Conservation (phyloP, 1,284 basidiomycete species). For the Sphagnurus paluster region DNA sequence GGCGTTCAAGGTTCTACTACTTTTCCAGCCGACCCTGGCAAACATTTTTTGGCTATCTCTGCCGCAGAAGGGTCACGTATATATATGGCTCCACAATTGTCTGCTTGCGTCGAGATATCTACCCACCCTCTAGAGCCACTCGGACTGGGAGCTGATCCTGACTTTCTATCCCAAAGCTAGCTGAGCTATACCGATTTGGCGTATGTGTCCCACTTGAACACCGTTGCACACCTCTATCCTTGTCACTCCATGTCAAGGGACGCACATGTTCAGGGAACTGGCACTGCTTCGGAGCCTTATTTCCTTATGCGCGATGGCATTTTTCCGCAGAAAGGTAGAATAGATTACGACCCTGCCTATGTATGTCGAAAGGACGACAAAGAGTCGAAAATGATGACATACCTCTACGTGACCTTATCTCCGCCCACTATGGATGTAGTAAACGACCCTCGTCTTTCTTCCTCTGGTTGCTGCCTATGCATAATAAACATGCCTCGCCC, state of each 20-base stretch:
- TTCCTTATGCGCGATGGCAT: constrained; percentile 6
- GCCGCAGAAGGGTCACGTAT: constrained; percentile 9
- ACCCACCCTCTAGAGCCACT: constrained; percentile 6
- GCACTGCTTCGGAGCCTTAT: not conserved
- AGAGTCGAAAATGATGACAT: constrained; percentile 13
- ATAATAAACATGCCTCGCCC: not conserved
- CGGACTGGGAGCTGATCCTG: constrained; percentile 9
- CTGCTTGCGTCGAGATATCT: not conserved
- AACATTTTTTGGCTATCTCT: constrained; percentile 11
- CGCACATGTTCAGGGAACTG: constrained; percentile 2
- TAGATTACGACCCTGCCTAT: too few relatives aligned
- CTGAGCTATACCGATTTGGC: constrained; percentile 7
- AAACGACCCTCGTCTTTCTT: not conserved
- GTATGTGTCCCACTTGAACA: constrained; percentile 7
- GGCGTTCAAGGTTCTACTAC: constrained; percentile 2
- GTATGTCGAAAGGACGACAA: too few relatives aligned
- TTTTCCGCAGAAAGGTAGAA: constrained; percentile 11
- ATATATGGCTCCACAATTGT: constrained; percentile 1
- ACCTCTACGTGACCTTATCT: constrained; percentile 11
- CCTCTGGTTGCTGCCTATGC: too few relatives aligned
- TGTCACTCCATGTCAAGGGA: constrained; percentile 1
- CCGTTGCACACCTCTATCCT: constrained; percentile 6
- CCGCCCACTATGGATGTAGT: not conserved
- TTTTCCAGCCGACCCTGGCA: constrained; percentile 16
- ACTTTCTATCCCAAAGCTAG: constrained; percentile 3